Percentiles rank a stretch among this genome's conserved stretches.
These are phyloP conservation scores for Clonostachys chloroleuca DNA, from an alignment of 2,329 filamentous ascomycete species.

Conservation along the genomic window DNA sequence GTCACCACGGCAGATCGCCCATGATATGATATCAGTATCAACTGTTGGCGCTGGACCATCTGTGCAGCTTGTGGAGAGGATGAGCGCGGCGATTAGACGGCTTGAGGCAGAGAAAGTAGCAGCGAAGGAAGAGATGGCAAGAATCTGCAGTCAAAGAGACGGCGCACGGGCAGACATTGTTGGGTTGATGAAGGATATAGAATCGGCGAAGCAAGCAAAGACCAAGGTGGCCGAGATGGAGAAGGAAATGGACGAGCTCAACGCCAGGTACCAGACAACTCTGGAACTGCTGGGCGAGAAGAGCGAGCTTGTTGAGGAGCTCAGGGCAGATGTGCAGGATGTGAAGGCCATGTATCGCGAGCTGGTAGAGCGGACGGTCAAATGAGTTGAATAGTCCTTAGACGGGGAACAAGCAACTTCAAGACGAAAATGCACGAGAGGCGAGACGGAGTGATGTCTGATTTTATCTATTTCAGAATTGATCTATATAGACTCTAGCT, in stretches of 20 bases:
- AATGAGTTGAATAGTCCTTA: conserved; percentile 30
- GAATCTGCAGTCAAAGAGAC: conserved; percentile 81
- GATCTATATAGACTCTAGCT: not conserved
- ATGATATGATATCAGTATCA: conserved; percentile 84
- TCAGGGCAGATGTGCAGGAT: conserved; percentile 83
- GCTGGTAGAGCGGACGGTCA: conserved; percentile 79
- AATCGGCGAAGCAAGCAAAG: conserved; percentile 60
- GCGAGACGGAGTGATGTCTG: not conserved
- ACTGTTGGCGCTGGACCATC: conserved; percentile 88
- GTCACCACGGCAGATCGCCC: conserved; percentile 65
- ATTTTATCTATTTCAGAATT: not conserved
- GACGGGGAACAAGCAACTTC: not conserved
- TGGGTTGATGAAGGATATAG: conserved; percentile 79
- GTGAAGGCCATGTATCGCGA: conserved; percentile 96
- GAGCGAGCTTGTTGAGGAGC: conserved; percentile 89
- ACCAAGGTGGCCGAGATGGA: conserved; percentile 62
- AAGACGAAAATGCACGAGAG: not conserved
- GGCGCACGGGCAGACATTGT: conserved; percentile 93
- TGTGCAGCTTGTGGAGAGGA: conserved; percentile 91
- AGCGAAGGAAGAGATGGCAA: conserved; percentile 77
- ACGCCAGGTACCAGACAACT: conserved; percentile 81
- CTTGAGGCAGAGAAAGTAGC: conserved; percentile 90
- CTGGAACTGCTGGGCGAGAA: conserved; percentile 95
- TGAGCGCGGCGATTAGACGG: conserved; percentile 88
- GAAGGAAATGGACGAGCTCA: conserved; percentile 61